Evolutionary conservation across 441 rosid species (phyloP), one percentile per base, ranked within the genome.

Genomic region (Manihot esculenta): DNA sequence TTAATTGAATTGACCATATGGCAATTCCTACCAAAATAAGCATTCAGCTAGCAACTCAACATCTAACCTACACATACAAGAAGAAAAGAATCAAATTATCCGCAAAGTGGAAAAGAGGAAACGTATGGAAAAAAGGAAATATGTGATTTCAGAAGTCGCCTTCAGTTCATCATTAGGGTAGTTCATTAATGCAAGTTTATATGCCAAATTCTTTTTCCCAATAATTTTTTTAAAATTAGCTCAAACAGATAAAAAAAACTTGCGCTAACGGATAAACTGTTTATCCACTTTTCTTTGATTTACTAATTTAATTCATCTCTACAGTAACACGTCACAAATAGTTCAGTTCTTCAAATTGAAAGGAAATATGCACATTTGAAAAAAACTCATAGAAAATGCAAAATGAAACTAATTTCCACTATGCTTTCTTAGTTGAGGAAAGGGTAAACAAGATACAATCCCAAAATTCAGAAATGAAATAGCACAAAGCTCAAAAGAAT

Each of bases 401-500:
- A 41, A 47, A 44, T 23, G 26, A 1, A 65, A 44, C 64, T 9
- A 51, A 30, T 30, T 17, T 57, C 35, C 47, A 57, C 56, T 12
- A 44, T 62, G 8, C 70, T 59, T 21, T 26, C 24, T 64, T n/a
- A 69, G 64, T 53, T 24, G 41, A 53, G 38, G 33, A 51, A 59
- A 21, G 30, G 20, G 60, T 7, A 49, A 27, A 47, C 15, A n/a
- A 7, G 57, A 56, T 26, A 54, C 50, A 60, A 49, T 8, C 44
- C n/a, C 42, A 64, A 33, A 12, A 21, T 38, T 24, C 50, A 7
- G 60, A 49, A 59, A 69, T 27, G 54, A 15, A 54, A 68, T 24
- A 41, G 51, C 42, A 70, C 10, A 30, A 77, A 21, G 73, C 33
- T 74, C 47, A 54, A 60, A 69, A 47, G 53, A 68, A 69, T 57